Percentiles rank a stretch among this genome's conserved stretches.
These are phyloP conservation scores for Fraxinus latifolia DNA, from an alignment of 305 asterid genomes.

Conservation along the genomic window DNA sequence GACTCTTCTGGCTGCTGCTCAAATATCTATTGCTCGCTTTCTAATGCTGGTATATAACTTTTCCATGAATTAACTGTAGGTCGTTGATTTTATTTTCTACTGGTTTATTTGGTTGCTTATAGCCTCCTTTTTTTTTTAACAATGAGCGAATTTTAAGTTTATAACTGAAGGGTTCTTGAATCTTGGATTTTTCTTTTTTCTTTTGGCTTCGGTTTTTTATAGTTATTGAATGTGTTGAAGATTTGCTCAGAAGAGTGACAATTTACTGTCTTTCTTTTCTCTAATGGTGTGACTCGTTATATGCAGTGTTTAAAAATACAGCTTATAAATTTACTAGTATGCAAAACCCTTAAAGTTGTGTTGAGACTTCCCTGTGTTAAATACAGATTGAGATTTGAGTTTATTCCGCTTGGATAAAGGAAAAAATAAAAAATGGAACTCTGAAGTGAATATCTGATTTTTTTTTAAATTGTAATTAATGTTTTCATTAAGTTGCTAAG, in stretches of 20 bases:
- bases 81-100: constrained; percentile 19
- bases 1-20: constrained; percentile 33
- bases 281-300: not conserved
- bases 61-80: not conserved
- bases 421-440: not conserved
- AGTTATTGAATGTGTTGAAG: not conserved
- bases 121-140: not conserved
- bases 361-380: not conserved
- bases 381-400: not conserved
- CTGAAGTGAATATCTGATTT: not conserved
- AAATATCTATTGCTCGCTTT: constrained; percentile 38
- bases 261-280: not conserved
- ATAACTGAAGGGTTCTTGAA: not conserved
- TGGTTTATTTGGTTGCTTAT: not conserved
- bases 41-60: constrained; percentile 42
- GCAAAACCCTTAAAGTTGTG: not conserved
- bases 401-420: not conserved
- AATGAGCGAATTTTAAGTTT: not conserved
- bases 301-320: not conserved
- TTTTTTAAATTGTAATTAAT: not conserved
- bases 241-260: not conserved
- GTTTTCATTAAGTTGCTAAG: not conserved
- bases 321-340: not conserved
- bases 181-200: not conserved
- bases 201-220: not conserved